A percentile compares a stretch with the other conserved stretches of the same genome.
These are phyloP conservation scores for Candida ulmi DNA, from an alignment of 805 yeast species.

Conservation along the genomic window DNA sequence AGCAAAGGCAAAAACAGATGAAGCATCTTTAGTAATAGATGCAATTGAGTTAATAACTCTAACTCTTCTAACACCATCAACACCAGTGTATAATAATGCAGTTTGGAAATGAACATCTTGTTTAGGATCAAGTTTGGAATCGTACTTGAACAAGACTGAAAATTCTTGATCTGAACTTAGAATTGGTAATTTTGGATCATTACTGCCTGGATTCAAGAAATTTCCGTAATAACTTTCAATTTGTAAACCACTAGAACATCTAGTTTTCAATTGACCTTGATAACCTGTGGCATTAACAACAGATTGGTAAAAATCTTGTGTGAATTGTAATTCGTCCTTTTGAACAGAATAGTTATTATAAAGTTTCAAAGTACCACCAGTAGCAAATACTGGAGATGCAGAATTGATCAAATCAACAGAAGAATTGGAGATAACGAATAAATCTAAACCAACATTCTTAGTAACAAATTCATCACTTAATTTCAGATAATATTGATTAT, in stretches of 20 bases:
- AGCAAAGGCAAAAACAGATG: slow-evolving; percentile 70
- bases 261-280: slow-evolving; percentile 76
- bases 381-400: slow-evolving; percentile 53
- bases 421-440: slow-evolving; percentile 61
- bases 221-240: slow-evolving; percentile 71
- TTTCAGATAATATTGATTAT: slow-evolving; percentile 54
- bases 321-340: slow-evolving; percentile 63
- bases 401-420: slow-evolving; percentile 70
- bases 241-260: slow-evolving; percentile 85
- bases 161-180: slow-evolving; percentile 58
- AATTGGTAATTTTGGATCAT: slow-evolving; percentile 69
- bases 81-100: slow-evolving; percentile 79
- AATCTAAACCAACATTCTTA: slow-evolving; percentile 66
- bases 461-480: slow-evolving; percentile 52
- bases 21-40: slow-evolving; percentile 69
- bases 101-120: slow-evolving; percentile 87
- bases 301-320: slow-evolving; percentile 52
- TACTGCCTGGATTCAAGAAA: slow-evolving; percentile 29
- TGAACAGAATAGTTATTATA: slow-evolving; percentile 65
- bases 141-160: slow-evolving; percentile 70
- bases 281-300: slow-evolving; percentile 56
- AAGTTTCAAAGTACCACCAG: slow-evolving; percentile 65
- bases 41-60: slow-evolving; percentile 82
- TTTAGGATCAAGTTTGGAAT: slow-evolving; percentile 63
- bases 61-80: slow-evolving; percentile 71